Percentiles rank a stretch among this genome's conserved stretches.
These are phyloP conservation scores for Inosperma sp. DNA, from an alignment of 768 basidiomycete genomes.

Conservation along the genomic window DNA sequence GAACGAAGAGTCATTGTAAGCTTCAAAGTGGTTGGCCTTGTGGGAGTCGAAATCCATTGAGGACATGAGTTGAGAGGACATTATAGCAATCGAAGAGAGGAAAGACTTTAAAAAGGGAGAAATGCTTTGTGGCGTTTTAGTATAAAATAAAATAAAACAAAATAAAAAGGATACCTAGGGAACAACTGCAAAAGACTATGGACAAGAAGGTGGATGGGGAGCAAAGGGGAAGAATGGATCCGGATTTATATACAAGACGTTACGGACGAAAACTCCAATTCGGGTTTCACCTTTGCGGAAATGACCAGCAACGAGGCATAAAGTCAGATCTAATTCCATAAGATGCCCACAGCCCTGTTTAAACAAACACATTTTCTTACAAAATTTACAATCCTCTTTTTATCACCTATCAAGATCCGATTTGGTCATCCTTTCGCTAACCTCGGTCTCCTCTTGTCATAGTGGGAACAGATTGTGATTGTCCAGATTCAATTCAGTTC, in stretches of 20 bases:
- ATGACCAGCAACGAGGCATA: slow-evolving; percentile 22
- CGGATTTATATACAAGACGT: slow-evolving; percentile 23
- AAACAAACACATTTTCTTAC: neutral
- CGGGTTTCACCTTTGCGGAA: slow-evolving; percentile 18
- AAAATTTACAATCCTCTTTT: slow-evolving; percentile 10
- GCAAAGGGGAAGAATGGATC: slow-evolving; percentile 25
- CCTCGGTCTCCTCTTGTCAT: slow-evolving; percentile 12
- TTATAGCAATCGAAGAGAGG: slow-evolving; percentile 29
- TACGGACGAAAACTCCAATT: slow-evolving; percentile 6
- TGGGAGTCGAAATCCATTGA: slow-evolving; percentile 49
- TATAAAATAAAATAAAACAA: slow-evolving; percentile 23
- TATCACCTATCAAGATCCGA: slow-evolving; percentile 44
- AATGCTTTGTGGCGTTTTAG: slow-evolving; percentile 23
- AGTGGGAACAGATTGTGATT: slow-evolving; percentile 12
- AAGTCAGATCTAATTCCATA: slow-evolving; percentile 5
- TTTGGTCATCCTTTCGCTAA: slow-evolving; percentile 30
- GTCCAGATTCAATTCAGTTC: slow-evolving; percentile 12
- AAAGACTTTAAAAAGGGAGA: slow-evolving; percentile 20
- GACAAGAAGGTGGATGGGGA: slow-evolving; percentile 29
- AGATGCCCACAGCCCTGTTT: slow-evolving; percentile 13
- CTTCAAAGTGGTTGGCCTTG: slow-evolving; percentile 17
- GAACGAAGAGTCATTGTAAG: slow-evolving; percentile 40
- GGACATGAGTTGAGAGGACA: slow-evolving; percentile 32
- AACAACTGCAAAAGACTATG: slow-evolving; percentile 39
- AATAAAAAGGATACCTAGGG: slow-evolving; percentile 21